Conservation (phyloP, 345 rosid species). For the Eucalyptus rudis region DNA sequence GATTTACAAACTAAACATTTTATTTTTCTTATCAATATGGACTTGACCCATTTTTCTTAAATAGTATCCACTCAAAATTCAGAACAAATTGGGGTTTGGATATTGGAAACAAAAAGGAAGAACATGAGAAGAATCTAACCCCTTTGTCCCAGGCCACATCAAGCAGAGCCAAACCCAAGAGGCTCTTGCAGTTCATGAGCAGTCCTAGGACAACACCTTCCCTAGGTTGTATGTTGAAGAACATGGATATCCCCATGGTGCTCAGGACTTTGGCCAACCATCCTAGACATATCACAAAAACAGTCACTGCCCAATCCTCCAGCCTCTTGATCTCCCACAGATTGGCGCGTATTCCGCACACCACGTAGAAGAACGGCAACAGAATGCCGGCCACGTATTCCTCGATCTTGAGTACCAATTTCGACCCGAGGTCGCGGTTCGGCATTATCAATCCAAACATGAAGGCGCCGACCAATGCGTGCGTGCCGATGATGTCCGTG, state of each 20-base stretch:
- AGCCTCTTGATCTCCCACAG: not conserved
- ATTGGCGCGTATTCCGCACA: slow-evolving; percentile 6
- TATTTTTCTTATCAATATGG: not conserved
- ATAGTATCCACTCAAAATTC: no score
- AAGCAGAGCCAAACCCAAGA: slow-evolving; percentile 17
- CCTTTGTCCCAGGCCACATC: slow-evolving; percentile 13
- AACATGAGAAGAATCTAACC: not conserved
- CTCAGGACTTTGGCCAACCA: slow-evolving; percentile 11
- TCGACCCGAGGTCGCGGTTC: slow-evolving; percentile 6
- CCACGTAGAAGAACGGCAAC: slow-evolving; percentile 20
- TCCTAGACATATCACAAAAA: not conserved
- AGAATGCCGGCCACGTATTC: slow-evolving; percentile 18
- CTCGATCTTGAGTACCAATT: slow-evolving; percentile 17
- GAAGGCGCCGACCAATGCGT: slow-evolving; percentile 32
- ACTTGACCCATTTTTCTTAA: not conserved
- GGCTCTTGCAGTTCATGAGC: slow-evolving; percentile 46
- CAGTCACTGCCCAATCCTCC: not conserved
- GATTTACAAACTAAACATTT: not conserved
- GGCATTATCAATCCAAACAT: slow-evolving; percentile 39
- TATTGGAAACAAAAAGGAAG: not conserved
- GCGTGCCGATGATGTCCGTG: slow-evolving; percentile 21
- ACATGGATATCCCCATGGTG: slow-evolving; percentile 6
- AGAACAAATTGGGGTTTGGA: not conserved
- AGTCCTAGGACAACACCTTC: slow-evolving; percentile 31
- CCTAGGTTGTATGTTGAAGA: not conserved